A percentile compares a stretch with the other conserved stretches of the same genome.
Evolutionary conservation across 768 basidiomycete species (phyloP).

Genomic region (Sutorius australiensis): DNA sequence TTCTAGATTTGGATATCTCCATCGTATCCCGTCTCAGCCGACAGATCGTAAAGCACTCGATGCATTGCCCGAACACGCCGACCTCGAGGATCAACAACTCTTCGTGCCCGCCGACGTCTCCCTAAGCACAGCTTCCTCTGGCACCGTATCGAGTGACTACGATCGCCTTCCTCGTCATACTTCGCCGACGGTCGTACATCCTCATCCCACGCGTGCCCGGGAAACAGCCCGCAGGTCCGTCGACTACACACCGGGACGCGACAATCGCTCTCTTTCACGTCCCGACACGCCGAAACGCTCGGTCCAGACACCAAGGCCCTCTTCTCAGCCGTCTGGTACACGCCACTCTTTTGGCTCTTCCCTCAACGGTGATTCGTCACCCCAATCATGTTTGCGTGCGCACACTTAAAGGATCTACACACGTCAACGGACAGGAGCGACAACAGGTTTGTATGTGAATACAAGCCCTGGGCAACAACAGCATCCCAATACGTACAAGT

Average conservation of each 20-base stretch:
- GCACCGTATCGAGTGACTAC: conserved; percentile 5
- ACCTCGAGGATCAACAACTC: conserved; percentile 60
- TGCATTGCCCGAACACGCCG: conserved; percentile 49
- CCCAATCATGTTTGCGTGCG: conserved; percentile 36
- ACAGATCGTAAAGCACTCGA: conserved; percentile 54
- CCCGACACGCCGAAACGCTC: conserved; percentile 29
- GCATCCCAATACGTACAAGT: conserved; percentile 20
- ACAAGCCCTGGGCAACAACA: conserved; percentile 16
- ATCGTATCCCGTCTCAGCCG: conserved; percentile 84
- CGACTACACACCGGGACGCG: conserved; percentile 11
- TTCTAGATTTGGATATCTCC: conserved; percentile 80
- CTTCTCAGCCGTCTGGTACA: conserved; percentile 31
- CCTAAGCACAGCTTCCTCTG: neutral
- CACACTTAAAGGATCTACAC: conserved; percentile 34
- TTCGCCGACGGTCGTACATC: conserved; percentile 24
- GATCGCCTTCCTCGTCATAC: conserved; percentile 8
- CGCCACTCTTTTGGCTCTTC: conserved; percentile 35
- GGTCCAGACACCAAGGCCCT: conserved; percentile 23
- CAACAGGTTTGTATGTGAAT: conserved; percentile 20
- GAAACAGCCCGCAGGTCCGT: conserved; percentile 15
- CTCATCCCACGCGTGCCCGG: conserved; percentile 25
- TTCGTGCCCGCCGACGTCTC: conserved; percentile 69
- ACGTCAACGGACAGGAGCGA: conserved; percentile 31
- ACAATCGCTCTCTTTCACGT: conserved; percentile 22
- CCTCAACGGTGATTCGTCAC: conserved; percentile 49